Evolutionary conservation across 768 basidiomycete species (phyloP), one percentile per base, ranked within the genome.

Genomic region (Leccinellum albellum): DNA sequence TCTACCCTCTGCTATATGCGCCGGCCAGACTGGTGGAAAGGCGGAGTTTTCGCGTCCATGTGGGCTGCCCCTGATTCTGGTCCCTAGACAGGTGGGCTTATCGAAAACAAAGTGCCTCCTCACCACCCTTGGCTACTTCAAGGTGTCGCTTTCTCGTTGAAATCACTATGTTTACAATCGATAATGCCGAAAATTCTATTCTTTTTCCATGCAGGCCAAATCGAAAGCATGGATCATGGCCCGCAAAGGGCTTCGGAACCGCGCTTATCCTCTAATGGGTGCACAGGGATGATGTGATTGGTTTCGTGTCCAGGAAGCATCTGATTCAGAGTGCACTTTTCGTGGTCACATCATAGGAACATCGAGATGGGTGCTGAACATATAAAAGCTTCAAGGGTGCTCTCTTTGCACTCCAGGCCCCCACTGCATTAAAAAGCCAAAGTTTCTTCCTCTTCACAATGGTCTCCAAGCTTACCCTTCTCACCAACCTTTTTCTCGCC

Each of bases 331-430:
- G 44, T 20, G 37, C 32, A 37, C 53, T 15, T 28, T 14, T 31
- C 5, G 2, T 33, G 17, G 5, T 21, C 23, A 26, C 42, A 46
- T 35, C 57, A 59, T 29, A 55, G 51, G 59, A 54, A 50, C 46
- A 13, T n/a, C n/a, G n/a, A n/a, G n/a, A n/a, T 9, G 24, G 23
- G n/a, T 50, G 9, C 33, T 29, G 17, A 53, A 50, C 21, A 21
- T 59, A 68, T 65, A 63, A 63, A 65, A 28, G 21, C 48, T 12
- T 20, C n/a, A 7, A 33, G 9, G 33, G 37, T 45, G 8, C 20
- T 28, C 28, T 28, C 28, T 28, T 28, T 28, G 28, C 28, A 28
- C 7, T 28, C 4, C 40, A 56, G 53, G 33, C 29, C 52, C 33
- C 12, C 32, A 14, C 26, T 6, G 13, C 42, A 63, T 37, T 26